These are phyloP conservation scores for Yueomyces sinensis DNA, from an alignment of 805 yeast genomes.

Conservation along the genomic window DNA sequence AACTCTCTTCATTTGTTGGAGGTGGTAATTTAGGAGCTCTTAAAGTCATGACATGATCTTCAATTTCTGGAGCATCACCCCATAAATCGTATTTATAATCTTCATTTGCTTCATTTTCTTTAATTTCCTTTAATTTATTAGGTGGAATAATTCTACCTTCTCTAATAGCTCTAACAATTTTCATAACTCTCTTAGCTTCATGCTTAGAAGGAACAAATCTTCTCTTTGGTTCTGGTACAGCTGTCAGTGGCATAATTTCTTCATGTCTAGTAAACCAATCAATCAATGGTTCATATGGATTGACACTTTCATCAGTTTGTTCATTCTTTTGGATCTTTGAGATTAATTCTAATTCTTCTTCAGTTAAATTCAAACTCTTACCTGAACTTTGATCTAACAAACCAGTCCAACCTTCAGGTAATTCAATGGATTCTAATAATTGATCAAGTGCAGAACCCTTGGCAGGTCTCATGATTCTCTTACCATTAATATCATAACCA, in stretches of 20 bases:
- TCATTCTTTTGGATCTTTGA: slow-evolving; percentile 76
- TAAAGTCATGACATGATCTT: slow-evolving; percentile 77
- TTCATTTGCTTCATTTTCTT: slow-evolving; percentile 38
- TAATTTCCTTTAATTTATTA: slow-evolving; percentile 36
- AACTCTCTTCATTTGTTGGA: slow-evolving; percentile 92
- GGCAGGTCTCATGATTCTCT: slow-evolving; percentile 97
- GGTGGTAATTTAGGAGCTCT: slow-evolving; percentile 94
- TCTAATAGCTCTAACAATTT: slow-evolving; percentile 89
- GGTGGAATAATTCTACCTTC: slow-evolving; percentile 89
- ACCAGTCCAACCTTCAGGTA: slow-evolving; percentile 99
- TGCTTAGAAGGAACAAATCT: slow-evolving; percentile 93
- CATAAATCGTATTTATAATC: slow-evolving; percentile 60
- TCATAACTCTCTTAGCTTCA: slow-evolving; percentile 94
- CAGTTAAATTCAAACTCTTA: slow-evolving; percentile 60
- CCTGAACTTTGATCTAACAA: slow-evolving; percentile 85
- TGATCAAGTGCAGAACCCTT: slow-evolving; percentile 89
- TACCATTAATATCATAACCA: slow-evolving; percentile 95
- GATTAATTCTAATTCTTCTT: slow-evolving; percentile 82
- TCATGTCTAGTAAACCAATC: slow-evolving; percentile 88
- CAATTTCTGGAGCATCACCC: slow-evolving; percentile 50
- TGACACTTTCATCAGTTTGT: slow-evolving; percentile 61
- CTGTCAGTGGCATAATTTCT: slow-evolving; percentile 84
- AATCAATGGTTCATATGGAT: slow-evolving; percentile 87
- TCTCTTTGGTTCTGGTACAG: slow-evolving; percentile 94
- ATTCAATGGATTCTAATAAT: slow-evolving; percentile 76